Percentiles rank a stretch among this genome's conserved stretches.
Evolutionary conservation across 139 green algal genomes (phyloP).

Genomic region (Closterium sp.): DNA sequence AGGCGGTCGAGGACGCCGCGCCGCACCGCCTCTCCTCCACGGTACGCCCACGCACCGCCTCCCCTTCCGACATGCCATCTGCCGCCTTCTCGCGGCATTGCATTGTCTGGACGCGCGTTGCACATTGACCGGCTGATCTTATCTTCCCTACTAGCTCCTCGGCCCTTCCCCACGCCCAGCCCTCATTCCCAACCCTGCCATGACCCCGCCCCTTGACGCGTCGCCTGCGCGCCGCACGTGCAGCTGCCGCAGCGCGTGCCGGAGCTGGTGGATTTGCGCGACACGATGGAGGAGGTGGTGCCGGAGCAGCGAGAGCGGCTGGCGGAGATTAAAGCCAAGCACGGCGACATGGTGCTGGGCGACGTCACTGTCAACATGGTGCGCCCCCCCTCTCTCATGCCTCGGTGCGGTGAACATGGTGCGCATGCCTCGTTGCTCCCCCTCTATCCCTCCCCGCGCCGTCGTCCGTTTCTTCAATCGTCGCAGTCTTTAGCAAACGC

Average conservation of each 20-base stretch:
- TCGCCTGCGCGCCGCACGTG: background rate
- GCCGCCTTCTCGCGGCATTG: too few species aligned
- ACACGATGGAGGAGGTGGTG: background rate
- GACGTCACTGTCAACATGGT: constrained; percentile 67
- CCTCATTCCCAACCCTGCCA: background rate
- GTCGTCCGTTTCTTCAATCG: background rate
- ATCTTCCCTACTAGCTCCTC: too few species aligned
- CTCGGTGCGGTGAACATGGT: too few species aligned
- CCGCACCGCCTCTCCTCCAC: background rate
- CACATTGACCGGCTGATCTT: too few species aligned
- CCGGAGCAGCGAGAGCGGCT: constrained; percentile 69
- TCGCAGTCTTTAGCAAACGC: background rate
- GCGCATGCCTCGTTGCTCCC: background rate
- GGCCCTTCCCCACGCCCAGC: background rate
- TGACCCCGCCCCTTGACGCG: background rate
- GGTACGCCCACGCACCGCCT: background rate
- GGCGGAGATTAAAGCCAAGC: constrained; percentile 76
- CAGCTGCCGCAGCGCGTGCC: background rate
- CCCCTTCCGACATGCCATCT: background rate
- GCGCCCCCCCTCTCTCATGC: too few species aligned
- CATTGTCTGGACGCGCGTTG: too few species aligned
- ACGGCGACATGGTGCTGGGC: constrained; percentile 73
- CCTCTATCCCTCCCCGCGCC: background rate
- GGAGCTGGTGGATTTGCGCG: background rate
- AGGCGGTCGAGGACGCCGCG: background rate